These are phyloP conservation scores for Suillus discolor DNA, from an alignment of 768 basidiomycete species.

Conservation along the genomic window DNA sequence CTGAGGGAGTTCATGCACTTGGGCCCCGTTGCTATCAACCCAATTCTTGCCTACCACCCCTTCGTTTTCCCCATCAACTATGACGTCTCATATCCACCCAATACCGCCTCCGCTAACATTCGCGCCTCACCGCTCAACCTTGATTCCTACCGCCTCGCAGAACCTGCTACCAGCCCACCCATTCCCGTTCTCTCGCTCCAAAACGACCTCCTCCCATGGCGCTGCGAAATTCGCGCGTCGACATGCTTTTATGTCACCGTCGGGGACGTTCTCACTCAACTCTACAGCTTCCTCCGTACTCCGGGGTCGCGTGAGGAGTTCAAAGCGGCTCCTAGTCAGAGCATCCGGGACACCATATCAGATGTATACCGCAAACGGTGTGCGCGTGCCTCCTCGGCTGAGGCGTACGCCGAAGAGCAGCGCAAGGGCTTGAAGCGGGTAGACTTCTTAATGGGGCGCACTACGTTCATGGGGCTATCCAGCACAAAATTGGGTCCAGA, in stretches of 20 bases:
- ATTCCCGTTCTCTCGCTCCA: constrained; percentile 32
- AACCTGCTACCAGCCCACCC: constrained; percentile 34
- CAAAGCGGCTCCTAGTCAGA: constrained; percentile 32
- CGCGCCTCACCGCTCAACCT: constrained; percentile 29
- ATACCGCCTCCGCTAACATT: constrained; percentile 23
- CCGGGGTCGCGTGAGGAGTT: constrained; percentile 45
- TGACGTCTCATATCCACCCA: constrained; percentile 22
- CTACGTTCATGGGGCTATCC: constrained; percentile 49
- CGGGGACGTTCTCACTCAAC: constrained; percentile 48
- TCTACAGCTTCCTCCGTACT: constrained; percentile 47
- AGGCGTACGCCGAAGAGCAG: constrained; percentile 40
- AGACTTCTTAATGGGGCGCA: constrained; percentile 50
- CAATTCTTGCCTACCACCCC: constrained; percentile 33
- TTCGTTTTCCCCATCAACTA: constrained; percentile 22
- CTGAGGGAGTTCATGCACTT: constrained; percentile 23
- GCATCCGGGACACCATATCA: constrained; percentile 38
- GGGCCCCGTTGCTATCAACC: constrained; percentile 33
- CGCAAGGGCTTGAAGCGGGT: constrained; percentile 53
- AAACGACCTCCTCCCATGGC: constrained; percentile 37
- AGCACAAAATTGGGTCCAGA: constrained; percentile 39
- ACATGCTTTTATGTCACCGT: constrained; percentile 38
- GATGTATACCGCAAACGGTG: constrained; percentile 46
- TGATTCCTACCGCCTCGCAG: constrained; percentile 24
- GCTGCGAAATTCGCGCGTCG: constrained; percentile 31
- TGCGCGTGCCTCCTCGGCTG: constrained; percentile 32